Conservation (phyloP, 1,284 basidiomycete genomes). For the Ceratobasidium sp. region DNA sequence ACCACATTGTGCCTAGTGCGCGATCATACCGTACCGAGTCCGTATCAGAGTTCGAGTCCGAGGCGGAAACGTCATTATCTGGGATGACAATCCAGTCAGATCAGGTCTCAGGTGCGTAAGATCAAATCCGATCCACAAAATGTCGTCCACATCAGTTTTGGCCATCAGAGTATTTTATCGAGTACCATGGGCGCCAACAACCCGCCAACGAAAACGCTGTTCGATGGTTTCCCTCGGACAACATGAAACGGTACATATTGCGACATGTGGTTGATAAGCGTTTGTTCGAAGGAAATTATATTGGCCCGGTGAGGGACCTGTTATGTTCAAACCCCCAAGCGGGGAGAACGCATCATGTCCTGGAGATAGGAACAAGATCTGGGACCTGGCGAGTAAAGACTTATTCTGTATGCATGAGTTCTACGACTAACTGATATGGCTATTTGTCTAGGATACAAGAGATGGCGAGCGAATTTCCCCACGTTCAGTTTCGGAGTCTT, state of each 20-base stretch:
- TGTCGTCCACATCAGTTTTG: too few relatives aligned
- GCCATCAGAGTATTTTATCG: slow-evolving; percentile 28
- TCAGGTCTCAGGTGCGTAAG: too few relatives aligned
- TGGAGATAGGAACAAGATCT: slow-evolving; percentile 15
- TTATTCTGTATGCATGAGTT: not conserved
- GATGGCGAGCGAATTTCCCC: slow-evolving; percentile 6
- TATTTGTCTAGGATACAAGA: slow-evolving; percentile 1
- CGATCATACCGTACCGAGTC: too few relatives aligned
- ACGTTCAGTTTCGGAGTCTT: slow-evolving; percentile 11
- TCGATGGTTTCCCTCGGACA: slow-evolving; percentile 26
- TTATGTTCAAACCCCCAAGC: too few relatives aligned
- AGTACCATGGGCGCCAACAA: slow-evolving; percentile 20
- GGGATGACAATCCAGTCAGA: too few relatives aligned
- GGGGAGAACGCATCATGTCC: not conserved
- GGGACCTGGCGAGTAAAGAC: slow-evolving; percentile 30
- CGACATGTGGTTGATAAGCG: not conserved
- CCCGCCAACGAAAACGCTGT: not conserved
- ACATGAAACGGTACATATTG: slow-evolving; percentile 8
- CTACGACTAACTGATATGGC: not conserved
- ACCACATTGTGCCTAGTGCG: too few relatives aligned
- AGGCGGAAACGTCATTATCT: too few relatives aligned
- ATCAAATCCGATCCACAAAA: too few relatives aligned
- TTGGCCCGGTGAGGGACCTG: slow-evolving; percentile 2
- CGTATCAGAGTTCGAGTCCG: too few relatives aligned
- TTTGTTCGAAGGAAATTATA: not conserved